Evolutionary conservation across 2,329 filamentous ascomycete species (phyloP), one percentile per base, ranked within the genome.

Genomic region (Chaetomium olivaceum): DNA sequence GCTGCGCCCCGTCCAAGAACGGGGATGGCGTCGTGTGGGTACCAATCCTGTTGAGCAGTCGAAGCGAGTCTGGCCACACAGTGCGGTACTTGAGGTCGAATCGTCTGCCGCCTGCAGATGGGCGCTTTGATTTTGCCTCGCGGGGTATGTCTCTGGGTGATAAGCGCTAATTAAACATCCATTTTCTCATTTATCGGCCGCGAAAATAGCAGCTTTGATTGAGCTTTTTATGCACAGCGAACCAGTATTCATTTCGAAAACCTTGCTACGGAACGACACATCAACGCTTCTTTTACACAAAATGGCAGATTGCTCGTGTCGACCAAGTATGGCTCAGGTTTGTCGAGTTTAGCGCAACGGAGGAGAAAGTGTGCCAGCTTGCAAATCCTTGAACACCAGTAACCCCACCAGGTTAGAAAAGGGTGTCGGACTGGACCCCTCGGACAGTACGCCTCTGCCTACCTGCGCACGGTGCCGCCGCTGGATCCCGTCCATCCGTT

Each of bases 81-180:
- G 65, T 67, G 65, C 50, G 65, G 51, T 8, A 43, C 16, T 31
- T 7, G 11, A 39, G 39, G 29, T 31, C 43, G 16, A 29, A 58
- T 51, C 19, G 51, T 21, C 31, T 36, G 36, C 60, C 31, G n/a
- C 29, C 39, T 16, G n/a, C 54, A 39, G 54, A 23, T 55, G 31
- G 54, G n/a, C 11, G 39, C 29, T 50, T 43, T 60, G 50, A 33
- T 60, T 43, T 48, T 56, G 39, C 51, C 60, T 52, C 51, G 51
- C 50, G 51, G 51, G 51, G 60, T 55, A 56, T 16, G 36, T 16
- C 19, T 27, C 23, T 23, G n/a, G 43, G 14, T 61, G 50, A 54
- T 36, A 61, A 43, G 59, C 59, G 51, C 58, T 52, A 61, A 61
- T 61, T 43, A 61, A 55, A 43, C 36, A 46, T 23, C 56, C 43